These are phyloP conservation scores for Termitomyces sp. DNA, from an alignment of 768 basidiomycete genomes.

Conservation along the genomic window DNA sequence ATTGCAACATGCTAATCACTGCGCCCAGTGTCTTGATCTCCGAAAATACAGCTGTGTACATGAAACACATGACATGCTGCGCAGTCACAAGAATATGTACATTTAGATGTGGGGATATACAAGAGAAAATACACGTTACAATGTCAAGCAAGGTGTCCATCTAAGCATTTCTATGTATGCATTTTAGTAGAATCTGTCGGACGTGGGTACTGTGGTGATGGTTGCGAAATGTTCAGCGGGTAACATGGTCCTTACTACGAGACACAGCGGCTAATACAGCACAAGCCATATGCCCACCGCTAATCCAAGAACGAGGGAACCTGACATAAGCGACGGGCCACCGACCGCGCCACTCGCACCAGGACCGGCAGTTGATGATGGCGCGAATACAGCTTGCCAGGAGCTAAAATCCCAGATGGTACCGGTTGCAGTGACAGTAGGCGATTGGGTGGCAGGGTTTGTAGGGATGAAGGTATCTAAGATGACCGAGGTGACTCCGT, in stretches of 20 bases:
- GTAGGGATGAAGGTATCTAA: constrained; percentile 35
- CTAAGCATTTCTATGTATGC: neutral
- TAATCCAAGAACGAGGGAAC: neutral
- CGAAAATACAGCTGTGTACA: too few relatives aligned
- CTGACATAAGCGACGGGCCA: neutral
- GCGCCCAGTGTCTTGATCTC: too few relatives aligned
- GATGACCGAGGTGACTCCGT: constrained; percentile 27
- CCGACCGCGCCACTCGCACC: neutral
- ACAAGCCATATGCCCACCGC: neutral
- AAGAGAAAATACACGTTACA: neutral
- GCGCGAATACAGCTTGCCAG: constrained; percentile 24
- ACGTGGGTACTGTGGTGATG: neutral
- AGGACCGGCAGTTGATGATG: constrained; percentile 10
- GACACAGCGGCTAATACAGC: neutral
- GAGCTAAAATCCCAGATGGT: constrained; percentile 28
- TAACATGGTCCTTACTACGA: neutral
- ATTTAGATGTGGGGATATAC: neutral
- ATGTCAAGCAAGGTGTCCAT: neutral
- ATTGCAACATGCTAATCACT: too few relatives aligned
- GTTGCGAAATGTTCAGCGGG: neutral
- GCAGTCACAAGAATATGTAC: neutral
- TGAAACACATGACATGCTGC: neutral
- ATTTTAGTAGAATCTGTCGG: neutral
- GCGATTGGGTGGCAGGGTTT: constrained; percentile 22
- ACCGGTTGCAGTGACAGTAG: constrained; percentile 21